These are phyloP conservation scores for Fraxinus excelsior DNA, from an alignment of 257 asterid genomes.

Conservation along the genomic window DNA sequence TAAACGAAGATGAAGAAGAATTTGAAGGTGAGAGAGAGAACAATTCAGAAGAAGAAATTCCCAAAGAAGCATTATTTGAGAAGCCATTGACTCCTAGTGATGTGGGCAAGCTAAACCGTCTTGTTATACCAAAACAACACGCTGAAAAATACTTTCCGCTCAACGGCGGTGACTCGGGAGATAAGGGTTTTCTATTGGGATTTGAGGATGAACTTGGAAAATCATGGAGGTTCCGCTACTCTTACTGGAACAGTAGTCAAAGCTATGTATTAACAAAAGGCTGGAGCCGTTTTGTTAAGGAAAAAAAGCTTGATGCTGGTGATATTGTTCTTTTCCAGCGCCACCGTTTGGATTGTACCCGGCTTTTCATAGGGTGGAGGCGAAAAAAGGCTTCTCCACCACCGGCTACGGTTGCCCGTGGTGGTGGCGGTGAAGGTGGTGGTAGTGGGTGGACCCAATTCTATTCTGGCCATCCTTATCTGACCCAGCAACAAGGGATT, in stretches of 20 bases:
- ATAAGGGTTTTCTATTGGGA: neutral
- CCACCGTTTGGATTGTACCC: slow-evolving; percentile 53
- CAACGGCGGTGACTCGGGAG: neutral
- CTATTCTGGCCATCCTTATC: slow-evolving; percentile 52
- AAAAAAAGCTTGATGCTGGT: neutral
- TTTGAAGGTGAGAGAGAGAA: neutral
- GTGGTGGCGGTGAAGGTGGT: too few species aligned
- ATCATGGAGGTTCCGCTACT: neutral
- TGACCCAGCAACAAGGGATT: slow-evolving; percentile 30
- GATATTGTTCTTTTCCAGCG: slow-evolving; percentile 57
- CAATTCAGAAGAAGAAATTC: neutral
- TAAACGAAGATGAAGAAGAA: neutral
- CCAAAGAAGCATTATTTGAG: neutral
- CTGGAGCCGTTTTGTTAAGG: neutral
- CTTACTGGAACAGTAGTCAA: neutral
- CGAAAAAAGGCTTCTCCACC: slow-evolving; percentile 36
- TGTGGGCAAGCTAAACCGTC: neutral
- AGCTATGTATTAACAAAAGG: neutral
- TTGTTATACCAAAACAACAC: neutral
- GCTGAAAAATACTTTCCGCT: neutral
- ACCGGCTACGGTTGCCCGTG: slow-evolving; percentile 12
- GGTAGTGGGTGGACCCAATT: slow-evolving; percentile 23
- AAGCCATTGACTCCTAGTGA: neutral
- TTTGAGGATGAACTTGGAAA: neutral
- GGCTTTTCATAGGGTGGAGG: slow-evolving; percentile 83